Base-by-base conservation (phyloP, 2,329 filamentous ascomycete genomes). In the Macrophomina tecta region DNA sequence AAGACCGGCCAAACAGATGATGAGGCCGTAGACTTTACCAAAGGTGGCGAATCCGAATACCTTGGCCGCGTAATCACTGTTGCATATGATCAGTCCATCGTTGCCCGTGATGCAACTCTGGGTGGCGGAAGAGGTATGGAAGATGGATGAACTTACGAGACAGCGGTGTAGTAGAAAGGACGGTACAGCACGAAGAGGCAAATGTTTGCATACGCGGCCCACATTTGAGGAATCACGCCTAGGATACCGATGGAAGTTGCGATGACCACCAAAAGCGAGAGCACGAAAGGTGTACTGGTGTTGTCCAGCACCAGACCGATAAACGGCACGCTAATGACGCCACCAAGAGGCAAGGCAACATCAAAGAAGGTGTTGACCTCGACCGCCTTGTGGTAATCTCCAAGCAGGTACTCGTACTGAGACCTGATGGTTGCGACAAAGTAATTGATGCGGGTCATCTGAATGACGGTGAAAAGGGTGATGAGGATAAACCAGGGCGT, bases 41-140 rank as follows among this genome's bases (percentile, higher is more conserved):
- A 97, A 97, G 0, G 93, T 97, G 68, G 89, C 77, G 80, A 97
- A 97, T 16, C 93, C 93, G 76, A 97, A 97, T 42, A 97, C 93
- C 80, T 97, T 97, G 68, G 92, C 93, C 23, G 88, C 87, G 77
- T 96, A 97, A 80, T 97, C 93, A 32, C 85, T 85, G 61, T 32
- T 32, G 28, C 11, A 23, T 23, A 45, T 40, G 45, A 38, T 38
- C 36, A 38, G 36, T 38, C 7, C 93, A 32, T 85, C 85, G 61
- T 32, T 32, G 23, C 11, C n/a, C 16, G 38, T 40, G 45, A 38
- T 38, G 7, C 6, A 12, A 1, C 7, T 38, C 36, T 38, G 6
- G 4, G 1, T 38, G 7, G 36, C 11, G 36, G 36, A 38, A 38
- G 6, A 38, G 36, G 36, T 8, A 38, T 7, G 36, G 11, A 38